Evolutionary conservation across 1,284 basidiomycete genomes (phyloP).

Genomic region (Puccinia sorghi): DNA sequence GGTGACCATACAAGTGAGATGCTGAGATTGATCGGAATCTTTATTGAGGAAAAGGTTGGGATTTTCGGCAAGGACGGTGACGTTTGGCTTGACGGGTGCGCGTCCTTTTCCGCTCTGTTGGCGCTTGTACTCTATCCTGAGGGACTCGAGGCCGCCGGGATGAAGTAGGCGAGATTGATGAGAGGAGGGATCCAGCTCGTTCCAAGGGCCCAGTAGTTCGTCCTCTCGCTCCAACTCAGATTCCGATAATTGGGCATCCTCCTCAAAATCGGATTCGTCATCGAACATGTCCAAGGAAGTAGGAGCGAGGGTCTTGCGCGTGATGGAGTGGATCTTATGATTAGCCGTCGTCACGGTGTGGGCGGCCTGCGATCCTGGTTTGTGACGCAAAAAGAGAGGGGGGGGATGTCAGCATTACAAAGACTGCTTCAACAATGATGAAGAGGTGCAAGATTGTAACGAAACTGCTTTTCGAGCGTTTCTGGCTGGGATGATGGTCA

Average conservation of each 20-base stretch:
- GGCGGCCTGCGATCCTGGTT: background rate
- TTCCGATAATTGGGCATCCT: background rate
- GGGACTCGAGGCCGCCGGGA: background rate
- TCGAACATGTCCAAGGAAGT: background rate
- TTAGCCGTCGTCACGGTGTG: background rate
- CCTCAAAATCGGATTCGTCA: background rate
- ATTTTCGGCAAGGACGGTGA: conserved; percentile 21
- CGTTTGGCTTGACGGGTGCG: conserved; percentile 4
- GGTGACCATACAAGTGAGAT: conserved; percentile 39
- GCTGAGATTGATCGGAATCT: conserved; percentile 30
- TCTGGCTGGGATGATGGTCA: background rate
- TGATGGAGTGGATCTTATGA: conserved; percentile 23
- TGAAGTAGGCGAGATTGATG: conserved; percentile 13
- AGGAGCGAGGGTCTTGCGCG: conserved; percentile 3
- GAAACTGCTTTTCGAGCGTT: background rate
- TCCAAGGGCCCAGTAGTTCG: conserved; percentile 4
- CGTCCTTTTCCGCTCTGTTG: background rate
- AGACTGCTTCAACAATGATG: background rate
- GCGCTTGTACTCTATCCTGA: conserved; percentile 11
- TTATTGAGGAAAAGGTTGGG: conserved; percentile 16
- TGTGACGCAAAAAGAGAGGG: background rate
- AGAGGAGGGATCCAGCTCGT: conserved; percentile 13
- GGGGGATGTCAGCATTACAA: background rate
- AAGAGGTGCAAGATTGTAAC: background rate
- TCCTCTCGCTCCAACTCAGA: conserved; percentile 20